Base-by-base conservation (phyloP, 495 filamentous ascomycete genomes). In the Penicillium pancosmium region DNA sequence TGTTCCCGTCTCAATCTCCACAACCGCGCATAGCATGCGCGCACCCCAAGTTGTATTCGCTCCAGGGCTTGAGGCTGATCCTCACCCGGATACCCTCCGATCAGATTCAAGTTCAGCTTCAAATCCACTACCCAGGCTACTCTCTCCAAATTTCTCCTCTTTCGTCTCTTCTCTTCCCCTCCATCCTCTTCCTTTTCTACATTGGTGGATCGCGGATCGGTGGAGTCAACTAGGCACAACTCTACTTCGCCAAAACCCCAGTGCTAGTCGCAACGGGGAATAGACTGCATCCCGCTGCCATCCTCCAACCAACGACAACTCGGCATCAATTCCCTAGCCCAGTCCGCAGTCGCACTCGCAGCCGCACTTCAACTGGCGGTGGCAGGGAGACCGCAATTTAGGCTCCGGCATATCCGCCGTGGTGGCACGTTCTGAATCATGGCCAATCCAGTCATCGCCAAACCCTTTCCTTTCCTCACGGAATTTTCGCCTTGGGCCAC, bases 221-320 rank as follows among this genome's bases (percentile, higher is more conserved):
- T 59, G 61, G 62, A 54, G 57, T 46, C 53, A 33, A 59, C 49
- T 51, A 55, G 53, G 46, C 57, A 60, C 40, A 55, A 55, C 34
- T 55, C 18, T 31, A 41, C 15, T 55, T 13, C 56, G 35, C 4
- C 33, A 18, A 16, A 49, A 0, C 11, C 46, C 41, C 23, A 4
- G 40, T 55, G 27, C 52, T 46, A 46, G 52, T 46, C 40, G 15
- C 36, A 44, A 55, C 38, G 23, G 38, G 52, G 52, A 47, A 18
- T 18, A 18, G 40, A 55, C 7, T 55, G 19, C 52, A 54, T 43
- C 52, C 36, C 19, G 25, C 52, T 31, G 46, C 16, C 9, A 15
- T 50, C 15, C 16, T 19, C n/a, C 41, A 44, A 18, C 41, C 41
- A 44, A 44, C 41, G 7, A 18, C 15, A 4, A 18, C 12, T 16